Conservation (phyloP, 2,329 filamentous ascomycete genomes). For the Aspergillus hortae region DNA sequence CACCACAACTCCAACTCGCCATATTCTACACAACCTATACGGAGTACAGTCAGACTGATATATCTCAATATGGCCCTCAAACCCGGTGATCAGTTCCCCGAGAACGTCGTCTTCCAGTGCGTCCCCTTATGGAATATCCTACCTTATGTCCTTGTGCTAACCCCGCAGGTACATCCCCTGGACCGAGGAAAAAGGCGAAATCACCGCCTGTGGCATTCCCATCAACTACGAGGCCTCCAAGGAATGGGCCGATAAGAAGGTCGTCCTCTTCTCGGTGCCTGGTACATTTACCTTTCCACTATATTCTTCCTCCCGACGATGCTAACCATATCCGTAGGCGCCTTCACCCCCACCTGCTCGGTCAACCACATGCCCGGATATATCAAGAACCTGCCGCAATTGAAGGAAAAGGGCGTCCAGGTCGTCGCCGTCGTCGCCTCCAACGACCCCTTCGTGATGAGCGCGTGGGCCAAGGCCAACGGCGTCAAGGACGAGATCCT, state of each 20-base stretch:
- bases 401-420: conserved; percentile 77
- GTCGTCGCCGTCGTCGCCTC: conserved; percentile 72
- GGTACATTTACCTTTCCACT: conserved; percentile 37
- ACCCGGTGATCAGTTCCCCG: conserved; percentile 77
- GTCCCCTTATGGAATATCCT: conserved; percentile 18
- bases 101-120: conserved; percentile 71
- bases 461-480: conserved; percentile 84
- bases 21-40: background rate
- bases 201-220: conserved; percentile 75
- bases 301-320: background rate
- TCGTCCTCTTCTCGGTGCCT: conserved; percentile 68
- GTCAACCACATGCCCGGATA: conserved; percentile 74
- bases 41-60: background rate
- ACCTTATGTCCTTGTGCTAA: background rate
- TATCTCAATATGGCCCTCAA: conserved; percentile 53
- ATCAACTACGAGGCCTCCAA: conserved; percentile 76
- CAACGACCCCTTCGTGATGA: conserved; percentile 84
- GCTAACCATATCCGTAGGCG: conserved; percentile 42
- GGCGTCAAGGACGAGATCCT: conserved; percentile 66
- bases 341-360: conserved; percentile 84
- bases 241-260: conserved; percentile 68
- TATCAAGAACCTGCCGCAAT: conserved; percentile 63
- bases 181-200: conserved; percentile 62
- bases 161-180: conserved; percentile 68
- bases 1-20: background rate